phyloP scores from a whole-genome alignment of 2,329 filamentous ascomycete genomes.

The Talaromyces marneffei region DNA sequence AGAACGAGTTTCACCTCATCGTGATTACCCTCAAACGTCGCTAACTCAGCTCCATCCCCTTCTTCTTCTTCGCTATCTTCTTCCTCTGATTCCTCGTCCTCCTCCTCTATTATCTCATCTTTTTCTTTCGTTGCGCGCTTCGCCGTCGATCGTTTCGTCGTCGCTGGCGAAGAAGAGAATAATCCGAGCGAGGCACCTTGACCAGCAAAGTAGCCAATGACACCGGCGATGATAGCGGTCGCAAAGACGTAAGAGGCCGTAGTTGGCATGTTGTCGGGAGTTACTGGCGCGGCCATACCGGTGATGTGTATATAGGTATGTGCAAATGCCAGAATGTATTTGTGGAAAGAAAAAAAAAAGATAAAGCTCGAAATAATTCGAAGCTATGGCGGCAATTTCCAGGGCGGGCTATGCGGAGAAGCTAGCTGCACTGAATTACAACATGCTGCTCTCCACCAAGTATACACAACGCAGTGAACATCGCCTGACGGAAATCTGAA shows the following conservation, averaged over 20 bases:
- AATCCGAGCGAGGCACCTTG: conserved; percentile 65
- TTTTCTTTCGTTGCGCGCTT: conserved; percentile 41
- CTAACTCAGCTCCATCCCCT: conserved; percentile 48
- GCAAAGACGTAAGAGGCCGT: conserved; percentile 60
- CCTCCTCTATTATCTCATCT: conserved; percentile 30
- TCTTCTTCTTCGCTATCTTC: conserved; percentile 67
- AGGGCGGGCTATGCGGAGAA: not conserved
- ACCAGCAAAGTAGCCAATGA: conserved; percentile 69
- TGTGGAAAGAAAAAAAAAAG: not conserved
- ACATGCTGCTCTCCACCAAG: too few relatives aligned
- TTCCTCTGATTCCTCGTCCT: conserved; percentile 38
- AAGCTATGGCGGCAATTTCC: not conserved
- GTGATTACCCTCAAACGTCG: conserved; percentile 45
- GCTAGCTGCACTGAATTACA: not conserved
- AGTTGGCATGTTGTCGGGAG: conserved; percentile 42
- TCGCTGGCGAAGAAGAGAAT: conserved; percentile 53
- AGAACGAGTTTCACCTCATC: conserved; percentile 95
- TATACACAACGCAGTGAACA: not conserved
- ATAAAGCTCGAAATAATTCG: too few relatives aligned
- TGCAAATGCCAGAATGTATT: not conserved
- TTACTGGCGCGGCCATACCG: conserved; percentile 27
- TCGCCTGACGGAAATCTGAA: too few relatives aligned
- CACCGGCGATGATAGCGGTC: conserved; percentile 66
- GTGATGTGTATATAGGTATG: not conserved
- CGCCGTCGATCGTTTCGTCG: conserved; percentile 16